phyloP scores from a whole-genome alignment of 1,139 yeast species.

The Scheffersomyces illinoinensis region DNA sequence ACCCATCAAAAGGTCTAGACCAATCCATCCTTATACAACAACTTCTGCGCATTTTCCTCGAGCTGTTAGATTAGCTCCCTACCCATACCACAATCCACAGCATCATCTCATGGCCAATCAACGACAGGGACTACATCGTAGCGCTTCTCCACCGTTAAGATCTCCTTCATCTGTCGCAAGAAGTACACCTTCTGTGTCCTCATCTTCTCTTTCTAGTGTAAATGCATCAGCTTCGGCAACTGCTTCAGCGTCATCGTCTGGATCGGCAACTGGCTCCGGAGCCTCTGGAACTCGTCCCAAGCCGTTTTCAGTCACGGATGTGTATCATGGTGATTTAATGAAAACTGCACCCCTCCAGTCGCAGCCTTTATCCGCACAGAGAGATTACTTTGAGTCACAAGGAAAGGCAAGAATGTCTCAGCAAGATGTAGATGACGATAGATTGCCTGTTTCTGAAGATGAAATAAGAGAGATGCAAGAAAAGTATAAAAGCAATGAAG shows the following conservation, averaged over 20 bases:
- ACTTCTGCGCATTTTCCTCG: slow-evolving; percentile 14
- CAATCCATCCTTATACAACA: slow-evolving; percentile 13
- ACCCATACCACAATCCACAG: background rate
- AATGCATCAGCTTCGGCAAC: background rate
- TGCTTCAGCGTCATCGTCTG: background rate
- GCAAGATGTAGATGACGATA: slow-evolving; percentile 28
- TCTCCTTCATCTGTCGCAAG: background rate
- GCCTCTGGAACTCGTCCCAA: slow-evolving; percentile 5
- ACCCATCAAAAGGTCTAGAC: slow-evolving; percentile 7
- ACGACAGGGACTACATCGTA: background rate
- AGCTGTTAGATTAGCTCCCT: slow-evolving; percentile 5
- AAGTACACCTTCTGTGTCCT: background rate
- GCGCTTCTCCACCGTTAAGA: slow-evolving; percentile 1
- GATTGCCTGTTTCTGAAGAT: slow-evolving; percentile 38
- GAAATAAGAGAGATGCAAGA: slow-evolving; percentile 41
- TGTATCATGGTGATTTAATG: slow-evolving; percentile 49
- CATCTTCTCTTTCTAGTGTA: background rate
- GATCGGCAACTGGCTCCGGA: background rate
- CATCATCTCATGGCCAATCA: background rate
- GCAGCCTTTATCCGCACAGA: slow-evolving; percentile 58
- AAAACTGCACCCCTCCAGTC: slow-evolving; percentile 52
- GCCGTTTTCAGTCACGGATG: slow-evolving; percentile 41
- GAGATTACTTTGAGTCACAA: slow-evolving; percentile 38
- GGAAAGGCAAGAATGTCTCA: slow-evolving; percentile 8
- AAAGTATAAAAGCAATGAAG: slow-evolving; percentile 20